Evolutionary conservation across 106 monocot genomes (phyloP), one percentile per base, ranked within the genome.

Genomic region (Dioscorea zingiberensis): DNA sequence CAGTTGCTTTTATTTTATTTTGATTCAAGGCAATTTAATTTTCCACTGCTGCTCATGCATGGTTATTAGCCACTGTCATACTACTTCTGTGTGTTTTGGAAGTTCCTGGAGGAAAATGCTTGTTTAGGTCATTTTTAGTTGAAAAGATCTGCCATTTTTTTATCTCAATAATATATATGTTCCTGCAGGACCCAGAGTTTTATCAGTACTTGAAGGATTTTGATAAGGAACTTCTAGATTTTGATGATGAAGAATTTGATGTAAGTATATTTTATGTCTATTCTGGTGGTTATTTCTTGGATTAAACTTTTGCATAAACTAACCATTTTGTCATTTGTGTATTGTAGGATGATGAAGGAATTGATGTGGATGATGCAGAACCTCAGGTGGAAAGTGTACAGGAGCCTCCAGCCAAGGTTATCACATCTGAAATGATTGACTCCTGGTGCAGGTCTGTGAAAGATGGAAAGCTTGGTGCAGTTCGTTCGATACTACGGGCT

Each of bases 171-270:
- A 38, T 10, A 38, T 38, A 38, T 38, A 18, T 22, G 15, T 65
- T 27, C 23, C 7, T 64, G 47, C 74, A 92, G 97, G 88, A 98
- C 70, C 97, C 97, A 44, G 97, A 98, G 47, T 98, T 98, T 64
- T 98, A 84, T 73, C 79, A 98, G 67, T 98, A 80, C 54, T 67
- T 98, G 67, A 84, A 92, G 82, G 86, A 92, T 21, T 72, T 76
- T 82, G 97, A 98, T 59, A 84, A 98, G 59, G 92, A 98, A 66
- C 91, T 98, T 22, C 44, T 92, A 62, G 97, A 89, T 3, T 92
- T 98, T 27, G 55, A 86, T 71, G 91, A 81, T 46, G 88, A 98
- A 70, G 86, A 83, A 48, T 68, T 76, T 62, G 76, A 85, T 65
- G 87, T 91, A 58, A 82, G 75, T 62, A 25, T 18, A 49, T 69